phyloP scores from a whole-genome alignment of 1,284 basidiomycete genomes.

The Moesziomyces sp. region DNA sequence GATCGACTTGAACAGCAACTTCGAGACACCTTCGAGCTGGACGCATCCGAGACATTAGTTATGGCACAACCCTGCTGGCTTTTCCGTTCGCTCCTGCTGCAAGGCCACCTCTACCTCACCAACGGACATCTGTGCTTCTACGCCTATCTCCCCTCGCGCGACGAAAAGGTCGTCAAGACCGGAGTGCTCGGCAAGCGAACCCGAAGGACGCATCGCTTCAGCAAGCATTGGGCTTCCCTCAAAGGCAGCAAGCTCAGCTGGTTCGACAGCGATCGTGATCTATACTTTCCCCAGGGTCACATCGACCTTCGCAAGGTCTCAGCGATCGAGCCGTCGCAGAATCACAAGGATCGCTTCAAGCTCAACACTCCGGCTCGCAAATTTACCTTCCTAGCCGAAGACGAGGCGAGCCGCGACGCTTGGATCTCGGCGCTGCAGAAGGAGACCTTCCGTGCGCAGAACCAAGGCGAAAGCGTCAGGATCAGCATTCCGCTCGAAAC shows the following conservation, averaged over 20 bases:
- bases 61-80: constrained; percentile 55
- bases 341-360: constrained; percentile 70
- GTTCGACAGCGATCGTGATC: constrained; percentile 74
- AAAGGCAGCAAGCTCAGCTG: constrained; percentile 56
- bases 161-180: constrained; percentile 44
- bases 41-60: constrained; percentile 36
- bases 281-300: constrained; percentile 95
- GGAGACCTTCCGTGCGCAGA: constrained; percentile 90
- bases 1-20: constrained; percentile 44
- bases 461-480: constrained; percentile 88
- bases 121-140: constrained; percentile 94
- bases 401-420: constrained; percentile 63
- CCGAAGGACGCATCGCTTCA: constrained; percentile 54
- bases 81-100: constrained; percentile 74
- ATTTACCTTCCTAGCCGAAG: constrained; percentile 66
- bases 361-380: constrained; percentile 63
- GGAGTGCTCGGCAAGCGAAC: constrained; percentile 50
- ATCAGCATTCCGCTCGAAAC: constrained; percentile 92
- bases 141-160: constrained; percentile 77
- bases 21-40: constrained; percentile 38
- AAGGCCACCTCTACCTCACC: constrained; percentile 96
- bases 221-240: constrained; percentile 57
- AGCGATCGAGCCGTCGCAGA: constrained; percentile 80
- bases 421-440: constrained; percentile 94
- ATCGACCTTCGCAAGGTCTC: constrained; percentile 91